These are phyloP conservation scores for Lepidium sativum DNA, from an alignment of 345 rosid species.

Conservation along the genomic window DNA sequence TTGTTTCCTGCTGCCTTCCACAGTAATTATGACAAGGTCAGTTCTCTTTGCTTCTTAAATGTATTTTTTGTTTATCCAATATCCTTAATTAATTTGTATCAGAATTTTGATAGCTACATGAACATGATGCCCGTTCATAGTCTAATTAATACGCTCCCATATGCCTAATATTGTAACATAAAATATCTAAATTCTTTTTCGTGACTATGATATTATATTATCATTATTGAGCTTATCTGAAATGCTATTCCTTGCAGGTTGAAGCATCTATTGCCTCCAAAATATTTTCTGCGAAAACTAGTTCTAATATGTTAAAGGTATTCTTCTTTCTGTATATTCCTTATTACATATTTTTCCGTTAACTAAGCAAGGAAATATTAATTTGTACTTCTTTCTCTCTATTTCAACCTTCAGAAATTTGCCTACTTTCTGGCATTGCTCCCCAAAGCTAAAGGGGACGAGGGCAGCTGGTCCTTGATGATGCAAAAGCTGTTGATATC, in stretches of 20 bases:
- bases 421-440: conserved; percentile 71
- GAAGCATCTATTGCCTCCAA: conserved; percentile 62
- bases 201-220: neutral
- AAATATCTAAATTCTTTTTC: neutral
- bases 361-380: conserved; percentile 9
- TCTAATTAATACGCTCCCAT: neutral
- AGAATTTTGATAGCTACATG: neutral
- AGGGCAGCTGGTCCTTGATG: conserved; percentile 62
- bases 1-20: conserved; percentile 59
- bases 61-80: neutral
- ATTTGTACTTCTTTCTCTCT: neutral
- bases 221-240: neutral
- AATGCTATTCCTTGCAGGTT: conserved; percentile 37
- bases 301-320: conserved; percentile 57
- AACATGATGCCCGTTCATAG: neutral
- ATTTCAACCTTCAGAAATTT: conserved; percentile 50
- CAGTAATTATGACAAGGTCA: conserved; percentile 55
- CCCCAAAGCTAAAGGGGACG: conserved; percentile 79
- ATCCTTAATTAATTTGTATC: neutral
- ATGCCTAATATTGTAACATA: neutral
- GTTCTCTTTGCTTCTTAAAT: conserved; percentile 13
- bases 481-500: conserved; percentile 61
- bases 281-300: conserved; percentile 50
- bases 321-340: neutral
- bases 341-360: neutral